These are phyloP conservation scores for Lepidium africanum DNA, from an alignment of 345 rosid genomes.

Conservation along the genomic window DNA sequence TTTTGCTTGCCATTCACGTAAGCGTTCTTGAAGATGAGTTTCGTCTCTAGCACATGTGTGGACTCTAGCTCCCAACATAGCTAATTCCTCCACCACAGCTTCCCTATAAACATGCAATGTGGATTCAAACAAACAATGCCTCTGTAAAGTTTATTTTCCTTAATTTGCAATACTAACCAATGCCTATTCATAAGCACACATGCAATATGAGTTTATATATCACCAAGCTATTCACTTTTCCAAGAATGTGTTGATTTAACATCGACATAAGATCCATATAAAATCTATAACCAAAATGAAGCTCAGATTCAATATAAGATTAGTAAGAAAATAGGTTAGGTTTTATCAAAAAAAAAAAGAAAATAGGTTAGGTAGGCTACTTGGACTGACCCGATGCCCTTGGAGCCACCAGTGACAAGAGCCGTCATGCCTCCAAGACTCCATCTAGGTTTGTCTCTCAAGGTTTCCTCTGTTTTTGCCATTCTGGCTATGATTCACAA, in stretches of 20 bases:
- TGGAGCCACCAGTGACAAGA: constrained; percentile 28
- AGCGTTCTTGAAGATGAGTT: background rate
- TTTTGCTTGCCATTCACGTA: background rate
- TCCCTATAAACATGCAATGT: background rate
- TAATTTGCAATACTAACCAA: too few relatives aligned
- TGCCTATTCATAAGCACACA: background rate
- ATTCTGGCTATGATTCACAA: background rate
- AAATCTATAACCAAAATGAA: background rate
- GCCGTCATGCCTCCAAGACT: constrained; percentile 21
- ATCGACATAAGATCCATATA: background rate
- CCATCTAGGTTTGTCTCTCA: constrained; percentile 12
- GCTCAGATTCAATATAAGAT: background rate
- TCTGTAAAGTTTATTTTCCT: too few relatives aligned
- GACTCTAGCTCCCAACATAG: background rate
- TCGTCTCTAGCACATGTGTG: background rate
- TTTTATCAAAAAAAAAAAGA: too few relatives aligned
- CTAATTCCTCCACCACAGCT: constrained; percentile 1
- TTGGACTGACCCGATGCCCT: constrained; percentile 21
- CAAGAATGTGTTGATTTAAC: background rate
- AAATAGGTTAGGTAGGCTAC: too few relatives aligned
- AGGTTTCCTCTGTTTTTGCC: background rate
- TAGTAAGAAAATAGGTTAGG: background rate
- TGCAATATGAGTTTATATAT: background rate
- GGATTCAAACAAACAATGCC: too few relatives aligned
- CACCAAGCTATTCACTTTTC: background rate